phyloP scores from a whole-genome alignment of 1,284 basidiomycete species.

The Hemileccinum hortonii region DNA sequence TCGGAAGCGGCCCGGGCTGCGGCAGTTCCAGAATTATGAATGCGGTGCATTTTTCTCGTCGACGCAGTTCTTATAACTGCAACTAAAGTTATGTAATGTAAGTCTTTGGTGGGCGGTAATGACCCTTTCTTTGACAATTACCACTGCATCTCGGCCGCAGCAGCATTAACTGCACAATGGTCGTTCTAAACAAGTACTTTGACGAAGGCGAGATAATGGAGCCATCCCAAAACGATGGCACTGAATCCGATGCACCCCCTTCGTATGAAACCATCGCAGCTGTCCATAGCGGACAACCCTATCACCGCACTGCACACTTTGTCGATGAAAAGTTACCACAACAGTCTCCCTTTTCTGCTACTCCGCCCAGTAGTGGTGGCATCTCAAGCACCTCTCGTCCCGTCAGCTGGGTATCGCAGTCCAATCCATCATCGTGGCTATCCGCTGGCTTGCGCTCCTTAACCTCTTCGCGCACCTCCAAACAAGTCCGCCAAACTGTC shows the following conservation, averaged over 20 bases:
- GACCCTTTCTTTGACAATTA: background rate
- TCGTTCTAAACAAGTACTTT: conserved; percentile 12
- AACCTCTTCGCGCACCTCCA: conserved; percentile 37
- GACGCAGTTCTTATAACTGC: conserved; percentile 4
- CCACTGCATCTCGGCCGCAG: background rate
- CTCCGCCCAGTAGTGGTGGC: background rate
- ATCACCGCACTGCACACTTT: conserved; percentile 22
- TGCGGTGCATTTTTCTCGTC: no score
- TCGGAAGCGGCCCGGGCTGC: no score
- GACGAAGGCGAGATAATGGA: conserved; percentile 5
- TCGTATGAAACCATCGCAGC: conserved; percentile 21
- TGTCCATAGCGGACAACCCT: background rate
- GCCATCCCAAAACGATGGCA: background rate
- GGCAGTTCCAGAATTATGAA: no score
- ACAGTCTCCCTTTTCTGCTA: background rate
- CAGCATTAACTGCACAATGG: conserved; percentile 6
- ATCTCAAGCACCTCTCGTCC: background rate
- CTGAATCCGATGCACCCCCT: conserved; percentile 18
- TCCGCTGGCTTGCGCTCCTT: conserved; percentile 19
- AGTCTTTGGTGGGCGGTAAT: background rate
- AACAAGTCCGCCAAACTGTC: conserved; percentile 48
- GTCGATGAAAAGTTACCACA: conserved; percentile 7
- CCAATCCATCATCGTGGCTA: conserved; percentile 23
- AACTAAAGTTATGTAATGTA: background rate
- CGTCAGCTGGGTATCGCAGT: background rate